phyloP scores from a whole-genome alignment of 73 alveolate species.

The Effrenium voratum region DNA sequence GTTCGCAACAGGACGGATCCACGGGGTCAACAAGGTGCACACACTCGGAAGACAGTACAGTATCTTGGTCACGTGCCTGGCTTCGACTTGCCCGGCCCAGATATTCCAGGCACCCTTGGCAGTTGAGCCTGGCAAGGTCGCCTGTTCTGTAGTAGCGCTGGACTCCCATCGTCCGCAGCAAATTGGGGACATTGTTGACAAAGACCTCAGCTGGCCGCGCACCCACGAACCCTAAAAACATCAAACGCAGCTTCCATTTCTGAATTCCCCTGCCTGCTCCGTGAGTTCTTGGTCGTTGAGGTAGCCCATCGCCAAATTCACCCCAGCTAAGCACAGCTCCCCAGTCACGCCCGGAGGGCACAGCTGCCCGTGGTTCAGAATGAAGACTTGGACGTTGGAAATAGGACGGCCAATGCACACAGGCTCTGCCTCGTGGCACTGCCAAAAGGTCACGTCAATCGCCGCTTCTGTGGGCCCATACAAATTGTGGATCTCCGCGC shows the following conservation, averaged over 20 bases:
- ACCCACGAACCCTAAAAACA: too few relatives aligned
- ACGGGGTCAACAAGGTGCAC: too few relatives aligned
- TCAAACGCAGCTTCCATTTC: too few relatives aligned
- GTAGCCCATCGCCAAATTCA: constrained; percentile 21
- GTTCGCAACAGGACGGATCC: too few relatives aligned
- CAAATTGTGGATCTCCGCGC: not conserved
- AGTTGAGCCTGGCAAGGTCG: not conserved
- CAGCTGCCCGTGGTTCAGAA: not conserved
- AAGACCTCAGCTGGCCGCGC: not conserved
- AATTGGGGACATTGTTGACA: not conserved
- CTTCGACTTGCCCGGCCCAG: not conserved
- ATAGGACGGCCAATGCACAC: constrained; percentile 9
- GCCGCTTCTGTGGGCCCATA: constrained; percentile 47
- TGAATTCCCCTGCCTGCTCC: too few relatives aligned
- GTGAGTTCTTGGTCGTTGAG: not conserved
- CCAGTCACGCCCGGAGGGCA: constrained; percentile 11
- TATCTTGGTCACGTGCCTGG: not conserved
- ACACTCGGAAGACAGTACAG: too few relatives aligned
- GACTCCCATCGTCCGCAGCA: constrained; percentile 12
- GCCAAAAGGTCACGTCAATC: constrained; percentile 35
- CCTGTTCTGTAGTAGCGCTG: not conserved
- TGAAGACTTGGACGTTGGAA: constrained; percentile 22
- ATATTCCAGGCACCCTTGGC: not conserved
- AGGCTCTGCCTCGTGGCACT: not conserved
- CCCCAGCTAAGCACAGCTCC: constrained; percentile 5